Conservation (phyloP, 2,329 filamentous ascomycete genomes). For the Xylaria arbuscula region DNA sequence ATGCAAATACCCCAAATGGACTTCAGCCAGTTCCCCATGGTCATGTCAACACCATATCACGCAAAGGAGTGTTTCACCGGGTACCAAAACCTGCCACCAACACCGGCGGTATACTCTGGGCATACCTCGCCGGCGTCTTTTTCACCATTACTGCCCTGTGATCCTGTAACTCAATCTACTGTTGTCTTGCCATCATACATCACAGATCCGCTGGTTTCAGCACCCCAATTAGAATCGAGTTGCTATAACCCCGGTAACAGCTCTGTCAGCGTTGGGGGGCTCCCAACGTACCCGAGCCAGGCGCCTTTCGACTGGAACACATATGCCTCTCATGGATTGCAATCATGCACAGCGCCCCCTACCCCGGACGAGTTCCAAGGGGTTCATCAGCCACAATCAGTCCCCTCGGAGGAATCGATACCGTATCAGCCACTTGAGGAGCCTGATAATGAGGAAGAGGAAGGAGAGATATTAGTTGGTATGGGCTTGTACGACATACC, state of each 20-base stretch:
- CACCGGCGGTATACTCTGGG: conserved; percentile 66
- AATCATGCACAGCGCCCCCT: conserved; percentile 63
- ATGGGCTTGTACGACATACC: conserved; percentile 84
- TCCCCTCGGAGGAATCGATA: conserved; percentile 62
- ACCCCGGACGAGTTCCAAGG: conserved; percentile 69
- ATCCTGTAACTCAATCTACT: conserved; percentile 46
- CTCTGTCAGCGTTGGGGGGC: conserved; percentile 49
- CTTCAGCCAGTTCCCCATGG: conserved; percentile 54
- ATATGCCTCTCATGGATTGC: conserved; percentile 58
- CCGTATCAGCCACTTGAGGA: conserved; percentile 63
- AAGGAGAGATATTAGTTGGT: conserved; percentile 80
- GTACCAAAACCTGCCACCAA: conserved; percentile 61
- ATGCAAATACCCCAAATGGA: conserved; percentile 53
- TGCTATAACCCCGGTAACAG: conserved; percentile 44
- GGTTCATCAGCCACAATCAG: conserved; percentile 60
- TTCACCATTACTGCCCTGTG: conserved; percentile 64
- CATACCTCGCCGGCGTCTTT: conserved; percentile 68
- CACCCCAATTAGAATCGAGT: conserved; percentile 50
- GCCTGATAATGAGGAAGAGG: conserved; percentile 64
- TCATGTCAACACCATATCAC: conserved; percentile 54
- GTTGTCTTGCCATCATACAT: conserved; percentile 56
- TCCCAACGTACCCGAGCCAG: conserved; percentile 46
- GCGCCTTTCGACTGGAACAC: conserved; percentile 57
- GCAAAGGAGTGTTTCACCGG: conserved; percentile 56
- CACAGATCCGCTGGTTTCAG: conserved; percentile 53